Evolutionary conservation across 140 eudicot genomes (phyloP), one percentile per base, ranked within the genome.

Genomic region (Bidens hawaiensis): DNA sequence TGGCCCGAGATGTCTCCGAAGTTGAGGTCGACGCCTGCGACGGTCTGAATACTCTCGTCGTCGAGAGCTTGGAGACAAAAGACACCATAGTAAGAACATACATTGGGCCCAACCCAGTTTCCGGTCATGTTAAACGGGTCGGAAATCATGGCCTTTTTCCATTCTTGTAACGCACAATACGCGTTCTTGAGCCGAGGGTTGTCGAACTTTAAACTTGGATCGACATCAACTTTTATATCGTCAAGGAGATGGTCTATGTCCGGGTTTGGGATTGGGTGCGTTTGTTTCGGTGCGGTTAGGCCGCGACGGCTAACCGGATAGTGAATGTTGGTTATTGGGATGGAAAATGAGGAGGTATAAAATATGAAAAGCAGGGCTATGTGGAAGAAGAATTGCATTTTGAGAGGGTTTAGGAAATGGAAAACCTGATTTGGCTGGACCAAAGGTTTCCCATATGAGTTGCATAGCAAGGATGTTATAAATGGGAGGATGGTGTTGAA

Each of bases 51-150:
- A 12, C 9, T 67, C 3, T 73, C 47, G 24, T 84, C 82, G 17
- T 90, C 90, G 0, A 65, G 74, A 8, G 95, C 85, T 0, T 25
- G 22, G 1, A 75, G 63, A 67, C 97, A 90, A 31, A 73, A 70
- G 6, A 87, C 84, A 4, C 97, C 94, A 2, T 24, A 64, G 71
- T 90, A 90, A 9, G 74, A 17, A 69, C 97, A 90, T 4, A 90
- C 91, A 55, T 90, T 48, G 0, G 90, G 76, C 8, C 97, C 97
- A 0, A 63, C 76, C 97, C 97, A 89, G 31, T 78, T 81, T 6
- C 24, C 66, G 0, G 95, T 89, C 47, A 76, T 48, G 58, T 81
- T 75, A 1, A 3, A 31, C 0, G 97, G 95, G 45, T 89, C 97
- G 0, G 97, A 89, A 38, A 69, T 75, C 17, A 89, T 72, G 8